phyloP scores from a whole-genome alignment of 805 yeast genomes.

The Soucietia sequanensis region DNA sequence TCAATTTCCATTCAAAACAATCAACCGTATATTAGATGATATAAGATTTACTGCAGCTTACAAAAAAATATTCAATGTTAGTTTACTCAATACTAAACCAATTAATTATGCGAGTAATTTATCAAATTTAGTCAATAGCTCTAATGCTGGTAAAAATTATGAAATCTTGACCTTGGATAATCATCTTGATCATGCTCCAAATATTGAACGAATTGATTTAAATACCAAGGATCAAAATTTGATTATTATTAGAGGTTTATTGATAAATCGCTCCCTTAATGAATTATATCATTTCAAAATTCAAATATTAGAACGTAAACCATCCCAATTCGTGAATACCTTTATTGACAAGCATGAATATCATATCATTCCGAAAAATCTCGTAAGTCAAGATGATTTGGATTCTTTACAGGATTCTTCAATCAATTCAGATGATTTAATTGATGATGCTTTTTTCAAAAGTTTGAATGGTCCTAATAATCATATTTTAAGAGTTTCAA shows the following conservation, averaged over 20 bases:
- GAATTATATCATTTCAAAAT: conserved; percentile 30
- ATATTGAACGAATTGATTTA: conserved; percentile 19
- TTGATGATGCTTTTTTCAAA: conserved; percentile 36
- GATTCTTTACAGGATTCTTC: conserved; percentile 2
- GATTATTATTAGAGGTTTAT: conserved; percentile 31
- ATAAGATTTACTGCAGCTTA: conserved; percentile 32
- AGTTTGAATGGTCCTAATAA: conserved; percentile 20
- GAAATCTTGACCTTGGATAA: conserved; percentile 36
- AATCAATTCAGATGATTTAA: conserved; percentile 7
- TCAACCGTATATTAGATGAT: conserved; percentile 68
- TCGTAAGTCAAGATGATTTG: conserved; percentile 29
- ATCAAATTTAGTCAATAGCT: conserved; percentile 10
- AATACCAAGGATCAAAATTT: conserved; percentile 16
- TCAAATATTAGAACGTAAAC: conserved; percentile 20
- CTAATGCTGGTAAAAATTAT: conserved; percentile 6
- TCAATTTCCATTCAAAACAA: conserved; percentile 51
- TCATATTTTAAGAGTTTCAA: conserved; percentile 48
- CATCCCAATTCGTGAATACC: conserved; percentile 15
- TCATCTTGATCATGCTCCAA: conserved; percentile 29
- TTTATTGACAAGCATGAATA: conserved; percentile 34
- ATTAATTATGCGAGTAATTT: conserved; percentile 35
- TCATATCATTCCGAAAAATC: conserved; percentile 24
- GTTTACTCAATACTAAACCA: conserved; percentile 29
- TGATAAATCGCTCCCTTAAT: conserved; percentile 15
- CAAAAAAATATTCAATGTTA: conserved; percentile 5